phyloP scores from a whole-genome alignment of 192 early-diverging fungal genomes.

The Coemansia umbellata region DNA sequence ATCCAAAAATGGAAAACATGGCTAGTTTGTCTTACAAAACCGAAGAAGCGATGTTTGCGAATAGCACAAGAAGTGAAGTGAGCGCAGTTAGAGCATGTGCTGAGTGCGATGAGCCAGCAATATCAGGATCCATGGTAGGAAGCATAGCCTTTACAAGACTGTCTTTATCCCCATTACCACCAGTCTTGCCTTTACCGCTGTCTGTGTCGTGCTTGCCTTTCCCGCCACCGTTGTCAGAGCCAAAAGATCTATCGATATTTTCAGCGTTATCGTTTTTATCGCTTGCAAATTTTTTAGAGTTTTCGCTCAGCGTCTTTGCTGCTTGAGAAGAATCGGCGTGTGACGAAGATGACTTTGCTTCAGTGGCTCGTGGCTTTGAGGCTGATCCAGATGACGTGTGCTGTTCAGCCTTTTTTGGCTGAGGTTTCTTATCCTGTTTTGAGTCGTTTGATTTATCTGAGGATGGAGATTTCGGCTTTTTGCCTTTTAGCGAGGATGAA shows the following conservation, averaged over 20 bases:
- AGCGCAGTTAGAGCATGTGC: neutral
- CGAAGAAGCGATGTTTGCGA: neutral
- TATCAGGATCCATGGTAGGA: conserved; percentile 45
- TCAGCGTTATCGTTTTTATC: neutral
- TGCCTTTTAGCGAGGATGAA: conserved; percentile 1
- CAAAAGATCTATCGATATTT: conserved; percentile 1
- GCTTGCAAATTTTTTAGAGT: neutral
- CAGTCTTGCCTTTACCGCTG: too few species aligned
- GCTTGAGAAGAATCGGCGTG: neutral
- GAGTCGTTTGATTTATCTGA: neutral
- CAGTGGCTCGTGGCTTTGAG: neutral
- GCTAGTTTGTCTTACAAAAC: neutral
- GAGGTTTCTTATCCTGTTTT: neutral
- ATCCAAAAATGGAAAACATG: too few species aligned
- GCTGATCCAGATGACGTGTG: neutral
- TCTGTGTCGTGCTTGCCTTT: neutral
- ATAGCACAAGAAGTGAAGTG: neutral
- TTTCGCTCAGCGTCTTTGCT: neutral
- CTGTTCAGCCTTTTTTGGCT: conserved; percentile 4
- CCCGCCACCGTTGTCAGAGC: neutral
- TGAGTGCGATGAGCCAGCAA: conserved; percentile 14
- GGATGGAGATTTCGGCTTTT: neutral
- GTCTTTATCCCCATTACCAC: conserved; percentile 3
- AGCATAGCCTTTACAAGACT: conserved; percentile 26
- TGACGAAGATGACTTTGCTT: neutral